Base-by-base conservation (phyloP, 225 moss, liverwort and hornwort species). In the Straminergon stramineum region DNA sequence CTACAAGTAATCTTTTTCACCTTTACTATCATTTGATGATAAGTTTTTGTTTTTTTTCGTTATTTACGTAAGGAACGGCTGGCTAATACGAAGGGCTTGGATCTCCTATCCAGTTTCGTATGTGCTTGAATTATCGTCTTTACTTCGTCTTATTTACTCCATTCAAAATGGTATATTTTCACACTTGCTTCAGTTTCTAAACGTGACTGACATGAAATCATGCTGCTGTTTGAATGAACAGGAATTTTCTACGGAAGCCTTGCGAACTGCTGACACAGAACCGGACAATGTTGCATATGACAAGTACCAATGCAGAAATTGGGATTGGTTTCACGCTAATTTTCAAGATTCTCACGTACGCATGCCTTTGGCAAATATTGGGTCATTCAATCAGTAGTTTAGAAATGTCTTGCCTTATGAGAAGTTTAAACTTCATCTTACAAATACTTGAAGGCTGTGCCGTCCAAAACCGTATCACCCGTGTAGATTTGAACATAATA, bases 311-410 rank as follows among this genome's bases (percentile, higher is more conserved):
- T 87, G 87, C 95, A 70, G 97, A 99, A 88, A 94, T 99, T 92
- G 96, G 94, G 43, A 90, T 99, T 89, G 99, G 97, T 74, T 97
- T 99, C 91, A 93, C 95, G 64, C 91, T 99, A 35, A 94, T 97
- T 81, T 92, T 97, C 88, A 87, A 95, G 92, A 87, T 97, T 65
- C 53, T 95, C 90, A 99, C 96, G 98, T 98, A 94, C 93, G 90
- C 57, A 84, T 27, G 78, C 75, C 77, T 75, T 79, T 66, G 34
- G 82, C 85, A 82, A 84, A 70, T 85, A 77, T 52, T 58, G 22
- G 14, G 48, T 87, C 89, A 87, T 58, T 82, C 30, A 77, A 63
- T 80, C 10, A 75, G 55, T 57, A 75, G n/a, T 67, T 66, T 41
- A 39, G 41, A 60, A 69, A 51, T 78, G 61, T 81, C 58, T 61